These are phyloP conservation scores for Sporisorium sorghi DNA, from an alignment of 1,284 basidiomycete species.

Conservation along the genomic window DNA sequence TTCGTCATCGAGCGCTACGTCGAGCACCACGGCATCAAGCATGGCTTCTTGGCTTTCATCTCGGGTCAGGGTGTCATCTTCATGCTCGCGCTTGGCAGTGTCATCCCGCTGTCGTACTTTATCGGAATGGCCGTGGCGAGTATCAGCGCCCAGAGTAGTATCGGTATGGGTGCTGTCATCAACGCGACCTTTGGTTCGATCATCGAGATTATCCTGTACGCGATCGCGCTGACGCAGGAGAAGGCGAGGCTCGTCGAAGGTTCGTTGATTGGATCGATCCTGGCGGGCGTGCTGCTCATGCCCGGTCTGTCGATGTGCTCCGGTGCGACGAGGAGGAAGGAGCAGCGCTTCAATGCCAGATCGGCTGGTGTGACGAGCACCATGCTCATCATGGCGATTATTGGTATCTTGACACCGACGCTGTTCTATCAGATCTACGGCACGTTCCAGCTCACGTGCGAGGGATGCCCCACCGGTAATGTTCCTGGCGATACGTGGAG, in stretches of 20 bases:
- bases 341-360: conserved; percentile 97
- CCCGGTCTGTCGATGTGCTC: conserved; percentile 96
- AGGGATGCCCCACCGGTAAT: conserved; percentile 78
- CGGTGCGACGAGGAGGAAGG: conserved; percentile 90
- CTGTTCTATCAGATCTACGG: conserved; percentile 99
- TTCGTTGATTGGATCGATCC: conserved; percentile 89
- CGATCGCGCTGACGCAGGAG: conserved; percentile 85
- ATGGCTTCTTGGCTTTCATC: conserved; percentile 77
- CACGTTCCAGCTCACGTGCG: conserved; percentile 94
- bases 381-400: conserved; percentile 99
- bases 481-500: conserved; percentile 74
- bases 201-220: conserved; percentile 95
- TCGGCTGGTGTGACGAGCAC: conserved; percentile 98
- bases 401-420: conserved; percentile 93
- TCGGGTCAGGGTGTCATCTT: conserved; percentile 86
- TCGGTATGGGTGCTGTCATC: conserved; percentile 99
- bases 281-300: conserved; percentile 96
- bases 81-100: conserved; percentile 83
- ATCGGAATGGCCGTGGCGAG: conserved; percentile 99
- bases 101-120: conserved; percentile 98
- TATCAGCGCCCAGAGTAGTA: conserved; percentile 96
- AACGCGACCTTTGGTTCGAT: conserved; percentile 99
- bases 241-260: conserved; percentile 97
- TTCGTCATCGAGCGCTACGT: conserved; percentile 82
- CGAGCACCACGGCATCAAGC: conserved; percentile 74